Evolutionary conservation across 2,329 filamentous ascomycete genomes (phyloP).

Genomic region (Claviceps pazoutovae): DNA sequence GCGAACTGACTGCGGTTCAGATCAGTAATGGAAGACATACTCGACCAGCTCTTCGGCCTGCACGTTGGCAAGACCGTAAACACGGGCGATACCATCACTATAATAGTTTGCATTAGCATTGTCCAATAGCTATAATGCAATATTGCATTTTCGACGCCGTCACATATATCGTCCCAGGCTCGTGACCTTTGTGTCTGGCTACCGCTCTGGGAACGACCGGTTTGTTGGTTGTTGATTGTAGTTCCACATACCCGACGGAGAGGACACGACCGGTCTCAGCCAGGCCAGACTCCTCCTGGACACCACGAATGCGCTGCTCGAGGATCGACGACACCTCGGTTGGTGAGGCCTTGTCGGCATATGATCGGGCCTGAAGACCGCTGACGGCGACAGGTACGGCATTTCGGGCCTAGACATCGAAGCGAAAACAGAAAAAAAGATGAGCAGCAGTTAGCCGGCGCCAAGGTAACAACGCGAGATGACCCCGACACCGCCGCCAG

Average conservation of each 20-base stretch:
- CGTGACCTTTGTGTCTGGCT: not conserved
- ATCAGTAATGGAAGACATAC: slow-evolving; percentile 44
- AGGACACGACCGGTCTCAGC: slow-evolving; percentile 98
- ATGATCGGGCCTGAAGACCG: slow-evolving; percentile 54
- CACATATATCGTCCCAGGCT: not conserved
- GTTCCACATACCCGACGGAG: slow-evolving; percentile 80
- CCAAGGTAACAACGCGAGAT: slow-evolving; percentile 24
- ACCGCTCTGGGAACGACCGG: not conserved
- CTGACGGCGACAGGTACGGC: slow-evolving; percentile 66
- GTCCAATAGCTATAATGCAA: not conserved
- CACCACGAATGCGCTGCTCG: slow-evolving; percentile 97
- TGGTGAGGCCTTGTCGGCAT: slow-evolving; percentile 86
- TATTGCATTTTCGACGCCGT: not conserved
- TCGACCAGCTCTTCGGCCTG: slow-evolving; percentile 99
- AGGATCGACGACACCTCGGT: slow-evolving; percentile 99
- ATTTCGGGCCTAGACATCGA: slow-evolving; percentile 58
- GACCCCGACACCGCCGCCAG: slow-evolving; percentile 6
- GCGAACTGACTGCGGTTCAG: slow-evolving; percentile 1
- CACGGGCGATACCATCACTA: slow-evolving; percentile 99
- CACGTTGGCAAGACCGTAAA: slow-evolving; percentile 99
- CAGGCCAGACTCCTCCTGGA: slow-evolving; percentile 90
- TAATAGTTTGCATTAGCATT: slow-evolving; percentile 20
- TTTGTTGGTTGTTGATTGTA: not conserved
- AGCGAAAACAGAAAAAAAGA: slow-evolving; percentile 25
- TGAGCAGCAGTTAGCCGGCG: slow-evolving; percentile 36